Base-by-base conservation (phyloP, 805 yeast species). In the Maudiozyma barnettii region DNA sequence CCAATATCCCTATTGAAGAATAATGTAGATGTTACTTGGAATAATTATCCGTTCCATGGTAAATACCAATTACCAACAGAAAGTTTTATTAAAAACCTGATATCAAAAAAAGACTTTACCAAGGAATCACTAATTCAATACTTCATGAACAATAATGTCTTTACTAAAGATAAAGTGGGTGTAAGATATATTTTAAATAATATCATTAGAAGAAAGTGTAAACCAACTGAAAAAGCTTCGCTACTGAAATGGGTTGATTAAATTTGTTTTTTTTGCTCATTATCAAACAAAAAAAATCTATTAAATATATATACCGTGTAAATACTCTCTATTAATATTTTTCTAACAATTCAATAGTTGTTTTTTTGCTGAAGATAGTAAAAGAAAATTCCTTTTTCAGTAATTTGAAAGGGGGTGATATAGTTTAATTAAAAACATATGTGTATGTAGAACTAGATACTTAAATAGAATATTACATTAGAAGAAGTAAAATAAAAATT, bases 1-100 rank as follows among this genome's bases (percentile, higher is more conserved):
- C 50, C 66, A 20, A 49, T 64, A 46, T 53, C 66, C 48, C 46
- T 64, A 39, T 62, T 60, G 43, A 61, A 61, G 19, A 55, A 54
- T 22, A 50, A 55, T 39, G 53, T 65, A 29, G 60, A 60, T 39
- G 60, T 65, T 38, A 68, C 74, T 18, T 76, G 71, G 66, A 61
- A 58, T 31, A 66, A 73, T 51, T 75, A 77, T 58, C 72, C 74
- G 20, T 55, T 57, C 38, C 67, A 63, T 40, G 30, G 47, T 23
- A 56, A 53, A 42, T 83, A 79, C 74, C 96, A 95, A 29, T 73
- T 93, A 54, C 98, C 98, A 45, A 71, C 78, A 12, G 87, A 84
- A 65, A 52, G 62, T 35, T 84, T 79, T 50, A 73, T 91, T 48
- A 76, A 75, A 57, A 69, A 71, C 44, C 86, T 76, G 64, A 78